Conservation (phyloP, 495 filamentous ascomycete species). For the Talaromyces nanjingensis region DNA sequence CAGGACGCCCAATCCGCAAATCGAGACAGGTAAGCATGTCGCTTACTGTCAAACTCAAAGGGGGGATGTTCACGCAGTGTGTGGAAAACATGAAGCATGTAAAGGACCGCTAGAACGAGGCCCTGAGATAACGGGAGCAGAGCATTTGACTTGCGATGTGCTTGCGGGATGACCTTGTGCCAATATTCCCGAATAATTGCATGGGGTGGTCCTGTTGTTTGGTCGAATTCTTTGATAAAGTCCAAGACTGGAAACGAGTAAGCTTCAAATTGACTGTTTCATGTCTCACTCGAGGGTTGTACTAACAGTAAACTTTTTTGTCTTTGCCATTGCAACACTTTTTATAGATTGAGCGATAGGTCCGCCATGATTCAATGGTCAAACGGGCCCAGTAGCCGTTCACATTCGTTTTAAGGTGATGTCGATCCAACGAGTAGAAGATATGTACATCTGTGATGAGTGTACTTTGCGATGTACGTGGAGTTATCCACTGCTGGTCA, state of each 20-base stretch:
- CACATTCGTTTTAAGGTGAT: background rate
- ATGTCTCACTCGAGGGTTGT: background rate
- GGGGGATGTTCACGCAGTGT: background rate
- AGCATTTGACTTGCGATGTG: background rate
- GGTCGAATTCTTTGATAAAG: background rate
- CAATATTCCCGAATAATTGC: background rate
- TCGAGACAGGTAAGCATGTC: background rate
- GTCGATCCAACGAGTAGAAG: background rate
- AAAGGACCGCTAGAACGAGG: background rate
- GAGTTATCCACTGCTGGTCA: background rate
- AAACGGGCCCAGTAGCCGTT: background rate
- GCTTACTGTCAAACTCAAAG: background rate
- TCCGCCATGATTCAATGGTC: background rate
- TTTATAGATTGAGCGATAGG: background rate
- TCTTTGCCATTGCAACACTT: background rate
- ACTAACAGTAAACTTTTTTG: conserved; percentile 1
- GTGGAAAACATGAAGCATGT: conserved; percentile 2
- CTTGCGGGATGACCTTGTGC: conserved; percentile 1
- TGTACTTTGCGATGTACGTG: background rate
- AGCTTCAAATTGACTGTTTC: background rate
- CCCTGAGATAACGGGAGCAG: background rate
- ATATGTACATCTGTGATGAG: background rate
- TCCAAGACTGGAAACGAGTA: background rate
- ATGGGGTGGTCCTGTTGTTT: background rate
- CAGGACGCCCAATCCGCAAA: conserved; percentile 1